Conservation (phyloP, 177 flowering plant genomes). For the Vitis hybrid region DNA sequence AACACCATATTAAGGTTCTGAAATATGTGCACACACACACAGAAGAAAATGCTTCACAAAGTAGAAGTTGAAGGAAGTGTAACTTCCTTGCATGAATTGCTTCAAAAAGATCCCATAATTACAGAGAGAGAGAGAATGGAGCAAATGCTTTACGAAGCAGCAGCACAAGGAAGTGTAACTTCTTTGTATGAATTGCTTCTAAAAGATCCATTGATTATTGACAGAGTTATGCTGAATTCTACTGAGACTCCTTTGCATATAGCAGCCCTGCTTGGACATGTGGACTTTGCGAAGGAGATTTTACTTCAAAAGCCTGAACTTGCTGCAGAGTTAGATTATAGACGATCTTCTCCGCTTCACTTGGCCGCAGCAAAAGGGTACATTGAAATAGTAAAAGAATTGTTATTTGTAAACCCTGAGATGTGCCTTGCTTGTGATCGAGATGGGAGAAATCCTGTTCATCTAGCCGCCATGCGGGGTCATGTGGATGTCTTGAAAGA, state of each 20-base stretch:
- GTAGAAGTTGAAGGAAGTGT: too few species aligned
- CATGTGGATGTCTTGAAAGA: neutral
- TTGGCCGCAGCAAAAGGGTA: slow-evolving; percentile 6
- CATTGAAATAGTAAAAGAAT: neutral
- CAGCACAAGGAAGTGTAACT: slow-evolving; percentile 3
- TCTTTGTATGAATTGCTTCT: slow-evolving; percentile 5
- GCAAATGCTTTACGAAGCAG: slow-evolving; percentile 8
- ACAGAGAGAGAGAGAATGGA: slow-evolving; percentile 1
- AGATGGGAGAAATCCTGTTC: slow-evolving; percentile 5
- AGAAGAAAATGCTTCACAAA: too few species aligned
- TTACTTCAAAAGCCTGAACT: neutral
- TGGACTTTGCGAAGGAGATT: neutral
- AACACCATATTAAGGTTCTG: too few species aligned
- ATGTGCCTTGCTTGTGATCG: neutral
- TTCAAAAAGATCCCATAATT: too few species aligned
- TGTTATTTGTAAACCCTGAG: neutral
- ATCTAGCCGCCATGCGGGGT: neutral
- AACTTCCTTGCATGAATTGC: too few species aligned
- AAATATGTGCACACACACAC: too few species aligned
- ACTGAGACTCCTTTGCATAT: slow-evolving; percentile 5
- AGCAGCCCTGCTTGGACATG: slow-evolving; percentile 1
- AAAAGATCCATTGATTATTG: slow-evolving; percentile 8
- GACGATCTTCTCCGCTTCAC: slow-evolving; percentile 2
- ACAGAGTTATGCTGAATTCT: neutral
- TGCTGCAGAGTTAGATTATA: neutral